Evolutionary conservation across 2,329 filamentous ascomycete genomes (phyloP), one percentile per base, ranked within the genome.

Genomic region (Ophiostoma pallidulum): DNA sequence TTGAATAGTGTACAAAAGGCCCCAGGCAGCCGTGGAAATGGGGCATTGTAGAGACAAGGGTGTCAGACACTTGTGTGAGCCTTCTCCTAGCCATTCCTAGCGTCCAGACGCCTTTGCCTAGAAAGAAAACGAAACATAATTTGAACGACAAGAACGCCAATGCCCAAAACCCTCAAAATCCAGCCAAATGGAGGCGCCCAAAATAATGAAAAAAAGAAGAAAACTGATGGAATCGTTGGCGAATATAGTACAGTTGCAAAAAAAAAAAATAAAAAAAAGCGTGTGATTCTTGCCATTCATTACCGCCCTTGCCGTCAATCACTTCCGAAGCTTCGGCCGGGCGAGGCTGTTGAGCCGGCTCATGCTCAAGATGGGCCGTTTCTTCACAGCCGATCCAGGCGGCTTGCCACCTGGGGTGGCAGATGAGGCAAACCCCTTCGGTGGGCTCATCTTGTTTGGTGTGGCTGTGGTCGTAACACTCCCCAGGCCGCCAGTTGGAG

Each of bases 321-420:
- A 64, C 57, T 63, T 63, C 49, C 78, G 70, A 53, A 70, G 62
- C 66, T 82, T 82, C 2, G 78, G 78, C 38, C 70, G 69, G 40
- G 79, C 72, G 20, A 82, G 71, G 73, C 78, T 75, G 57, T 79
- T 75, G 47, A 82, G 66, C 51, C 79, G 70, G 59, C 74, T 80
- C 50, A 80, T 59, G 53, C 71, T 81, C 48, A 82, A 60, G 20
- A 71, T 66, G 6, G 58, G 56, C 50, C 63, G 69, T 66, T 77
- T 79, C 67, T 77, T 78, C 43, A 62, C 63, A 4, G 76, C 68
- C 4, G 77, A 69, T 46, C 68, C 77, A 3, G 66, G 61, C 20
- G 64, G 64, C 46, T 52, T 51, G 9, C 26, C 41, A 9, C 32
- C 29, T 2, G 44, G 14, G 3, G 33, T 26, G 12, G 29, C 37